Evolutionary conservation across 208 protist species (phyloP), one percentile per base, ranked within the genome.

Genomic region (Phytomonas sp.): DNA sequence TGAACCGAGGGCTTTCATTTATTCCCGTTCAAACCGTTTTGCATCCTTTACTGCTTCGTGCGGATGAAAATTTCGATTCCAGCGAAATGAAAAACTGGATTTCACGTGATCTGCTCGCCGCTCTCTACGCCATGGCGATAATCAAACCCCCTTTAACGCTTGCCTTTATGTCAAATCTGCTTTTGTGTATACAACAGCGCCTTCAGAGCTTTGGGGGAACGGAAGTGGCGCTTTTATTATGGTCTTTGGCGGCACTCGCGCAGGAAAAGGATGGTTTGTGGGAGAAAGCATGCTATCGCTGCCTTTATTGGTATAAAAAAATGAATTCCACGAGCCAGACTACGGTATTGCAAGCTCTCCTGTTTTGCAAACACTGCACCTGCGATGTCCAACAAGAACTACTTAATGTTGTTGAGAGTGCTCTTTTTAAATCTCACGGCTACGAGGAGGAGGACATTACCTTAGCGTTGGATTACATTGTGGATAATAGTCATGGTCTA

Each of bases 51-150:
- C 34, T 37, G 34, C 8, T 37, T 3, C 34, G 34, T 37, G 34
- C 34, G n/a, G 79, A 76, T 23, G 68, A 68, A 61, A 79, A 79
- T 32, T 60, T 88, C 6, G 72, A 77, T 29, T 60, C 68, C 8
- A 40, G 80, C 14, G 67, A 72, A 60, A 66, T 93, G 62, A 70
- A 69, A 0, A 59, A 66, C 2, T 91, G 85, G 88, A 75, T 70
- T 52, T 79, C 81, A n/a, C 71, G 70, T 26, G 78, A 77, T 19
- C 68, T 91, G n/a, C 29, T 91, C 5, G 71, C 67, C 16, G 71
- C 68, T 7, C 78, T 94, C 37, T 81, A 89, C 69, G 73, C 83
- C 11, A 67, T 94, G 33, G 85, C 88, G 6, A 82, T 77, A 64
- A 73, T 76, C 19, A 78, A 76, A 62, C 70, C 81, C 3, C 59